phyloP scores from a whole-genome alignment of 345 rosid genomes.

The Leavenworthia alabamica region DNA sequence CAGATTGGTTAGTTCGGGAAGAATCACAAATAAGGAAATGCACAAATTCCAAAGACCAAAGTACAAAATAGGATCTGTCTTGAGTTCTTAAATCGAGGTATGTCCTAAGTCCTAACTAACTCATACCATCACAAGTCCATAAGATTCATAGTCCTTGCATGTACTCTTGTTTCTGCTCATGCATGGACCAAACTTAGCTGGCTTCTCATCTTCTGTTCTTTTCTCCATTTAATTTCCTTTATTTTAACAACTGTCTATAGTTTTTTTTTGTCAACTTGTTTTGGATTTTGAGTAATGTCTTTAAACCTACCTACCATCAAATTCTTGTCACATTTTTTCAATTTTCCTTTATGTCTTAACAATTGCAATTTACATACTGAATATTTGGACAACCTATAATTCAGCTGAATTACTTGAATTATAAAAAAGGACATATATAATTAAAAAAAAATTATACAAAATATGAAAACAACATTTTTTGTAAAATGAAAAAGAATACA shows the following conservation, averaged over 20 bases:
- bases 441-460: too few species aligned
- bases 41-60: conserved; percentile 22
- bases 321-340: too few species aligned
- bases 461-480: too few species aligned
- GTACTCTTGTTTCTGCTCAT: conserved; percentile 7
- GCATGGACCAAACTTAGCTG: conserved; percentile 28
- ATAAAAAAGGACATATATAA: too few species aligned
- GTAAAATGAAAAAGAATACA: too few species aligned
- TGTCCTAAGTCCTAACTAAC: conserved; percentile 7
- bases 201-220: too few species aligned
- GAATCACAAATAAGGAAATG: conserved; percentile 23
- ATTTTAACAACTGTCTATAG: conserved; percentile 12
- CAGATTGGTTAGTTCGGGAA: too few species aligned
- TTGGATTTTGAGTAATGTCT: conserved; percentile 14
- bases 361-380: not conserved
- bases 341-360: not conserved
- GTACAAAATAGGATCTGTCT: conserved; percentile 17
- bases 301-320: conserved; percentile 11
- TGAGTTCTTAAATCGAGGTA: conserved; percentile 21
- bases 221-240: conserved; percentile 18
- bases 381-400: not conserved
- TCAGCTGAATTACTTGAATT: not conserved
- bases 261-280: conserved; percentile 14
- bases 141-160: conserved; percentile 23
- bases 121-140: conserved; percentile 8